Percentiles rank a stretch among this genome's conserved stretches.
phyloP scores from a whole-genome alignment of 805 yeast genomes.

The Ogataea glucozyma region DNA sequence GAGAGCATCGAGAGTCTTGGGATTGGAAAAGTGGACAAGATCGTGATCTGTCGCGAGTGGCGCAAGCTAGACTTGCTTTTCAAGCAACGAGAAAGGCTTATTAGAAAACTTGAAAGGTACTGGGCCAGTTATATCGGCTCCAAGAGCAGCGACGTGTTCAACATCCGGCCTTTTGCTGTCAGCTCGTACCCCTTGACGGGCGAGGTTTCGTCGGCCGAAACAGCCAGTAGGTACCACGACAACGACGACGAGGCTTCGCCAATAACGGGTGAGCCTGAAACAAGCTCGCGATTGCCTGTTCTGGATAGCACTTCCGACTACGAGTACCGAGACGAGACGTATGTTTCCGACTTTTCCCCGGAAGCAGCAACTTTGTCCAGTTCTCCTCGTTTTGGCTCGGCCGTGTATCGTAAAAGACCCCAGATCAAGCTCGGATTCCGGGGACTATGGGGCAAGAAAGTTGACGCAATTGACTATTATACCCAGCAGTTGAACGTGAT shows the following conservation, averaged over 20 bases:
- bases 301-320: slow-evolving; percentile 24
- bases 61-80: slow-evolving; percentile 65
- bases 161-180: slow-evolving; percentile 29
- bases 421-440: slow-evolving; percentile 55
- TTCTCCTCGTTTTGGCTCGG: slow-evolving; percentile 19
- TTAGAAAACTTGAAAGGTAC: slow-evolving; percentile 61
- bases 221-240: slow-evolving; percentile 15
- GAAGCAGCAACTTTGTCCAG: too few relatives aligned
- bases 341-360: slow-evolving; percentile 8
- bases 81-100: slow-evolving; percentile 52
- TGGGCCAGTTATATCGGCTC: slow-evolving; percentile 72
- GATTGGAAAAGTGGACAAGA: slow-evolving; percentile 75
- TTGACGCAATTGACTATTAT: slow-evolving; percentile 81
- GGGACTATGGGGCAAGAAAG: slow-evolving; percentile 65
- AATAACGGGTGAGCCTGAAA: not conserved
- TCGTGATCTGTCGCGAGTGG: slow-evolving; percentile 90
- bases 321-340: slow-evolving; percentile 22
- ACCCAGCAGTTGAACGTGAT: slow-evolving; percentile 66
- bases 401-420: slow-evolving; percentile 52
- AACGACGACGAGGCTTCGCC: slow-evolving; percentile 21
- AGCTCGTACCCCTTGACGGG: slow-evolving; percentile 27
- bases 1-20: slow-evolving; percentile 75
- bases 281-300: not conserved
- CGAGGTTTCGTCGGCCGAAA: slow-evolving; percentile 12
- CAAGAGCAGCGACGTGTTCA: slow-evolving; percentile 23